Evolutionary conservation across 192 early-diverging fungal genomes (phyloP).

Genomic region (Rhizophagus sp.): DNA sequence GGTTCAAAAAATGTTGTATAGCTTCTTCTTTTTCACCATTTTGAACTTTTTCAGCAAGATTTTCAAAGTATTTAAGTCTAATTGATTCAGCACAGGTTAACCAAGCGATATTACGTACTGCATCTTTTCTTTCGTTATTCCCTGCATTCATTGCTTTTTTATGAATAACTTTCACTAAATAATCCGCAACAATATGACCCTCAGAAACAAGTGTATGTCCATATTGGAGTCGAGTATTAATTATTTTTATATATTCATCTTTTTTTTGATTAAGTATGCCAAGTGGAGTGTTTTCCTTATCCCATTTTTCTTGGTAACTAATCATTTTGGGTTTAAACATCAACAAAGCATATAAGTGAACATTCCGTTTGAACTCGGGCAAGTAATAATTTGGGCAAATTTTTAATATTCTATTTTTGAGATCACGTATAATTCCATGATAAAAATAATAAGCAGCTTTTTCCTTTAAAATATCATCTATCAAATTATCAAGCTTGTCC

Average conservation of each 20-base stretch:
- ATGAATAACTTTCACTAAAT: constrained; percentile 8
- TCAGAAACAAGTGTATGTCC: constrained; percentile 14
- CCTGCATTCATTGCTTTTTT: constrained; percentile 24
- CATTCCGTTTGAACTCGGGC: constrained; percentile 3
- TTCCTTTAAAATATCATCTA: not conserved
- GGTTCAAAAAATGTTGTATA: not conserved
- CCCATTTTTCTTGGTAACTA: constrained; percentile 7
- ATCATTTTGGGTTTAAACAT: constrained; percentile 19
- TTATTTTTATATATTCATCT: constrained; percentile 8
- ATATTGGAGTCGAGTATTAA: constrained; percentile 19
- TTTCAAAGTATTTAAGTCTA: constrained; percentile 19
- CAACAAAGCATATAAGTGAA: constrained; percentile 5
- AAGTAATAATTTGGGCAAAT: not conserved
- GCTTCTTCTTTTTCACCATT: not conserved
- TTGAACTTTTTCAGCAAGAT: constrained; percentile 18
- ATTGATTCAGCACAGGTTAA: not conserved
- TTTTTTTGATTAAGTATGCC: constrained; percentile 25
- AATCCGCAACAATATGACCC: not conserved
- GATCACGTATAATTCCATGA: constrained; percentile 5
- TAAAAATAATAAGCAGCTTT: not conserved
- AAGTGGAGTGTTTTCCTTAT: constrained; percentile 15
- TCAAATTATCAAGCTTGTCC: not conserved
- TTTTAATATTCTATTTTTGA: not conserved
- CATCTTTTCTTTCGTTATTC: not conserved
- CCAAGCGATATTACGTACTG: not conserved